phyloP scores from a whole-genome alignment of 345 rosid genomes.

The Cardiospermum halicacabum region DNA sequence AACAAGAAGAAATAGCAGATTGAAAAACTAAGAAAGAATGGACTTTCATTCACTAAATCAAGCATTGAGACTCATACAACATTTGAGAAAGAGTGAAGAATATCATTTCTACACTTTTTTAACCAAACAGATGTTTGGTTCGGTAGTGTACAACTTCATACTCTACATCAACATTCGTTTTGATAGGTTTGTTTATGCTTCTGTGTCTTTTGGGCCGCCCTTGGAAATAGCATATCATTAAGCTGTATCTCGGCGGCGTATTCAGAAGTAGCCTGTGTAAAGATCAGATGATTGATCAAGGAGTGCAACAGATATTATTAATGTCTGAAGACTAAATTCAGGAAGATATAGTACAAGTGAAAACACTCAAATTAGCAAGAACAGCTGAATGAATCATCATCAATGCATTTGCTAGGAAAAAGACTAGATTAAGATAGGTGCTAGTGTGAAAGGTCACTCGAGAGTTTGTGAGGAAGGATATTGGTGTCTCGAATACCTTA shows the following conservation, averaged over 20 bases:
- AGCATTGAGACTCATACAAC: slow-evolving; percentile 15
- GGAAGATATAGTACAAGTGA: neutral
- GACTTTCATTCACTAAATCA: slow-evolving; percentile 1
- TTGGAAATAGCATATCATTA: slow-evolving; percentile 62
- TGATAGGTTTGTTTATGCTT: slow-evolving; percentile 39
- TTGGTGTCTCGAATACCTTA: neutral
- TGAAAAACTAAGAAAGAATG: slow-evolving; percentile 4
- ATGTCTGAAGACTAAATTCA: neutral
- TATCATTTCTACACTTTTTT: slow-evolving; percentile 3
- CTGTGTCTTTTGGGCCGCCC: slow-evolving; percentile 26
- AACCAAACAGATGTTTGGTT: slow-evolving; percentile 3
- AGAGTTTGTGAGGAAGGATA: neutral
- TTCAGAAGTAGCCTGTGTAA: slow-evolving; percentile 85
- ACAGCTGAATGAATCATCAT: neutral
- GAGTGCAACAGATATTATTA: neutral
- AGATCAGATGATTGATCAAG: slow-evolving; percentile 5
- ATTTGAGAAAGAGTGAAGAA: neutral
- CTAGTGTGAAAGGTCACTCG: no score
- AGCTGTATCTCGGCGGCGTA: slow-evolving; percentile 72
- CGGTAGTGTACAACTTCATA: slow-evolving; percentile 7
- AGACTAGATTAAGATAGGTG: no score
- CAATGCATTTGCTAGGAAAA: no score
- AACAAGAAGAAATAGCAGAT: no score
- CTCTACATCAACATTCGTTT: slow-evolving; percentile 30
- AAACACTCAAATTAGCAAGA: neutral